phyloP scores from a whole-genome alignment of 306 rosid genomes.

The Trichosanthes cucumerina region DNA sequence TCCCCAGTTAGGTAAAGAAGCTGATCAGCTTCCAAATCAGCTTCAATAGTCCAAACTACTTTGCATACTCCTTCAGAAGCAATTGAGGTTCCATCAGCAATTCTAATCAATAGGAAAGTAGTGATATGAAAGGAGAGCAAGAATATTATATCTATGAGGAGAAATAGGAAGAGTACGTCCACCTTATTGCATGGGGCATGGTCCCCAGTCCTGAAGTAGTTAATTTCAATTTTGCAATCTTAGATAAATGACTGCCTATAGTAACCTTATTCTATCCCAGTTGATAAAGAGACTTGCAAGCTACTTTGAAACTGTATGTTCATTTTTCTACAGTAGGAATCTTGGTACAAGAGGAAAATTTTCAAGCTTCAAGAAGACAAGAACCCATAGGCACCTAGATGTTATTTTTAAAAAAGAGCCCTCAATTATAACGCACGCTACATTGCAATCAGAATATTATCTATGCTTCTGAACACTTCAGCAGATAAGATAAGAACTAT shows the following conservation, averaged over 20 bases:
- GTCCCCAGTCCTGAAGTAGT: not conserved
- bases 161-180: not conserved
- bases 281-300: not conserved
- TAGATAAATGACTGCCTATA: not conserved
- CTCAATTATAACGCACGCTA: not conserved
- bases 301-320: not conserved
- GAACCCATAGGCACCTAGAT: not conserved
- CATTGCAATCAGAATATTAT: not conserved
- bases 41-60: conserved; percentile 66
- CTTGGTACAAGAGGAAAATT: not conserved
- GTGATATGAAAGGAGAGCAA: conserved; percentile 8
- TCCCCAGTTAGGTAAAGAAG: conserved; percentile 81
- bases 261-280: not conserved
- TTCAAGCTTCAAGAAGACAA: not conserved
- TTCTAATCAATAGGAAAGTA: conserved; percentile 17
- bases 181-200: not conserved
- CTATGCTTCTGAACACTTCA: not conserved
- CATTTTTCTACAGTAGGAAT: not conserved
- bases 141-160: not conserved
- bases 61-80: conserved; percentile 43
- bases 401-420: not conserved
- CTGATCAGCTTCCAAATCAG: conserved; percentile 71
- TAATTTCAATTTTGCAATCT: not conserved
- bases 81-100: conserved; percentile 38
- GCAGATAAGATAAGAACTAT: not conserved